Percentiles rank a stretch among this genome's conserved stretches.
Evolutionary conservation across 192 early-diverging fungal genomes (phyloP).

Genomic region (Helicostylum pulchrum): DNA sequence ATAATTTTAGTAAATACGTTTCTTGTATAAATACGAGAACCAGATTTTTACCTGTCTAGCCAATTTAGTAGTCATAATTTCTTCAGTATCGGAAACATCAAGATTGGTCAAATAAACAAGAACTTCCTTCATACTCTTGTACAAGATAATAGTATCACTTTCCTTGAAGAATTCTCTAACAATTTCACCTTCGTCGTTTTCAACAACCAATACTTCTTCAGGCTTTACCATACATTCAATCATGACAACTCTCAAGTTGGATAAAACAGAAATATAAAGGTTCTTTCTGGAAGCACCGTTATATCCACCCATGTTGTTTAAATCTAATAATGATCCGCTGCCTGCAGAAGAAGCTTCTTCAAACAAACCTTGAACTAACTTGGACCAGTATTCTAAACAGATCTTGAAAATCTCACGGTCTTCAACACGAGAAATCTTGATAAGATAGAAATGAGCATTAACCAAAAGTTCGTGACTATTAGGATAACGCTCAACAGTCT

Average conservation of each 20-base stretch:
- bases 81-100: conserved; percentile 90
- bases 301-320: conserved; percentile 38
- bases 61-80: conserved; percentile 95
- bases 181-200: conserved; percentile 99
- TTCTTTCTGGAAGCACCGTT: conserved; percentile 62
- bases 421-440: conserved; percentile 87
- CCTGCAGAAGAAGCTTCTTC: conserved; percentile 71
- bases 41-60: conserved; percentile 65
- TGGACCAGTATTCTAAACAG: conserved; percentile 96
- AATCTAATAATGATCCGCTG: conserved; percentile 59
- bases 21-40: neutral
- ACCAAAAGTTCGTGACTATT: conserved; percentile 55
- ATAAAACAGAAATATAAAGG: conserved; percentile 83
- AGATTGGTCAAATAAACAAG: conserved; percentile 97
- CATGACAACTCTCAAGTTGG: conserved; percentile 89
- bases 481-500: conserved; percentile 54
- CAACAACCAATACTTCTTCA: conserved; percentile 96
- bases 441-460: conserved; percentile 85
- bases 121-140: conserved; percentile 97
- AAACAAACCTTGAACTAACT: conserved; percentile 86
- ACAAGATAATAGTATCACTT: conserved; percentile 95
- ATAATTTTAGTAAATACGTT: conserved; percentile 4
- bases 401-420: conserved; percentile 98
- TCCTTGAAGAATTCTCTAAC: conserved; percentile 97
- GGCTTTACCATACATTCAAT: conserved; percentile 99